A percentile compares a stretch with the other conserved stretches of the same genome.
Conservation (phyloP, 73 alveolate genomes). For the Blepharisma stoltei region DNA sequence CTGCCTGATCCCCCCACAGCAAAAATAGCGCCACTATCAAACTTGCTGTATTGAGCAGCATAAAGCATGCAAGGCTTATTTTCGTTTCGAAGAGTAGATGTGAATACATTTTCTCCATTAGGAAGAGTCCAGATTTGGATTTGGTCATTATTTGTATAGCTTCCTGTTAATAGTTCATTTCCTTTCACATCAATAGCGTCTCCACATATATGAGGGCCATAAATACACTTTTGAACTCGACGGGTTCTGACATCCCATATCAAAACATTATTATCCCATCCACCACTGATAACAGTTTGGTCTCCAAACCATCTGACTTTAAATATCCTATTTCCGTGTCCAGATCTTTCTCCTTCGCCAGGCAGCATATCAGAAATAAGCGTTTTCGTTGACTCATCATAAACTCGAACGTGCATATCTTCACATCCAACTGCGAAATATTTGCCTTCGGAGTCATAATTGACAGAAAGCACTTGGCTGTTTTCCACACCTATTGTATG, state of each 20-base stretch:
- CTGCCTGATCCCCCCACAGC: slow-evolving; percentile 31
- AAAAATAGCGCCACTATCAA: slow-evolving; percentile 29
- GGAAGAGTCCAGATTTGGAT: slow-evolving; percentile 63
- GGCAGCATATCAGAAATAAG: slow-evolving; percentile 38
- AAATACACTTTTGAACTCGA: slow-evolving; percentile 78
- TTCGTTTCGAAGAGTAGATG: slow-evolving; percentile 1
- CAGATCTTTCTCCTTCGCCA: slow-evolving; percentile 53
- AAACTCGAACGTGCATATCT: slow-evolving; percentile 46
- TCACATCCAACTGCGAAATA: slow-evolving; percentile 55
- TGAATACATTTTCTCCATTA: slow-evolving; percentile 55
- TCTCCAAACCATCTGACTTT: slow-evolving; percentile 46
- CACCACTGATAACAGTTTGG: neutral
- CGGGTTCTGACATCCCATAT: slow-evolving; percentile 81
- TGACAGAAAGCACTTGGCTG: slow-evolving; percentile 87
- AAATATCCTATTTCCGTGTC: slow-evolving; percentile 79
- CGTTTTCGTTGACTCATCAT: slow-evolving; percentile 52
- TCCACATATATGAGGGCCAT: slow-evolving; percentile 45
- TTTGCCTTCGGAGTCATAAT: slow-evolving; percentile 85
- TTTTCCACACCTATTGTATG: slow-evolving; percentile 84
- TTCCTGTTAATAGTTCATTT: slow-evolving; percentile 42
- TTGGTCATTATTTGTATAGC: slow-evolving; percentile 83
- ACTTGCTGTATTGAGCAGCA: slow-evolving; percentile 47
- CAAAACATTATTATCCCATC: slow-evolving; percentile 19
- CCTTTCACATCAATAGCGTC: slow-evolving; percentile 43
- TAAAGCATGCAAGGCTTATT: slow-evolving; percentile 48